Base-by-base conservation (phyloP, 1,284 basidiomycete species). In the Trametes hirsuta region DNA sequence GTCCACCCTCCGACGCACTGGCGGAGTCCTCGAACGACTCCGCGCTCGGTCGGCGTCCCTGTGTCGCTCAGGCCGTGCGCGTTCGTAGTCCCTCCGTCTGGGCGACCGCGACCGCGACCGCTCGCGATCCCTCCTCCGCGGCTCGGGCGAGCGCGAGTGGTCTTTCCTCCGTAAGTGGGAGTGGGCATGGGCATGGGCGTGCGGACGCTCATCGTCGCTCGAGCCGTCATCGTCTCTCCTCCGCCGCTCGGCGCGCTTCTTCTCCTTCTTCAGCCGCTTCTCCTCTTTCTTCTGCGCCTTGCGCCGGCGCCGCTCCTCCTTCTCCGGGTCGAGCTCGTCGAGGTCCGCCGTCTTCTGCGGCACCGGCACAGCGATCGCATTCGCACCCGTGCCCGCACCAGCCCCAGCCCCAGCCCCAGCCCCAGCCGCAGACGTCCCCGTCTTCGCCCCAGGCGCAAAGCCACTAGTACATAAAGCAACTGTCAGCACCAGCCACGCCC, bases 271-370 rank as follows among this genome's bases (percentile, higher is more conserved):
- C 21, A 76, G 76, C 25, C 80, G 77, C 67, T 84, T 87, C 71
- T 84, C 83, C 66, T 85, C 87, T 58, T 71, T 73, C 53, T 68
- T 80, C 62, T 86, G 85, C 5, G 81, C 84, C 67, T 87, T 91
- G 55, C 76, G 78, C 53, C 77, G 76, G 18, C 79, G 77, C 60
- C 75, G 81, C 68, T 87, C 87, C 62, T 85, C 86, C 67, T 85
- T 88, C 58, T 81, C 80, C 18, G 74, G 68, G 40, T 75, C 74
- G 36, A 70, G 75, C 47, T 76, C 66, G 11, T 70, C 63, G 15
- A 72, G 72, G 2, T 68, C 69, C 10, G 69, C 65, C 15, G 71
- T 69, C 41, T 63, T 66, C 10, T 68, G 61, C 4, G 69, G 68
- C 25, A 70, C 69, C 3, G 69, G 70, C 21, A 69, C 69, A 0